These are phyloP conservation scores for Populus nigra DNA, from an alignment of 345 rosid species.

Conservation along the genomic window DNA sequence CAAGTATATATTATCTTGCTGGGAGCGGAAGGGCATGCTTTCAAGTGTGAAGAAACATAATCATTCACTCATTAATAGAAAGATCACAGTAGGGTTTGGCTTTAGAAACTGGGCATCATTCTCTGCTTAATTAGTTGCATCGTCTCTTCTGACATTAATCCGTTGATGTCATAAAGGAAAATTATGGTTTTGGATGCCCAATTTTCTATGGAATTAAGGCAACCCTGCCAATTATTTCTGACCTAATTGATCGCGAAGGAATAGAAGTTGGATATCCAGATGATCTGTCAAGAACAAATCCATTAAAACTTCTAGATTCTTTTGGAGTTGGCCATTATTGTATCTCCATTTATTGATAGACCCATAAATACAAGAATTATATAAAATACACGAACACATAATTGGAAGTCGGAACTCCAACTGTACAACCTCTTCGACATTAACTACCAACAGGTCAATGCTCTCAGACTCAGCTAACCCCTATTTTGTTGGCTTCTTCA, in stretches of 20 bases:
- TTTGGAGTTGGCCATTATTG: not conserved
- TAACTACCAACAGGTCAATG: conserved; percentile 15
- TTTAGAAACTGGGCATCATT: not conserved
- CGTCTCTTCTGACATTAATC: not conserved
- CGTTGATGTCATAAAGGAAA: not conserved
- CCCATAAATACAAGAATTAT: conserved; percentile 1
- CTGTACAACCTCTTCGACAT: conserved; percentile 12
- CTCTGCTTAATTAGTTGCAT: not conserved
- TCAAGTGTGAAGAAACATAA: not conserved
- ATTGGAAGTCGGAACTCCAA: conserved; percentile 23
- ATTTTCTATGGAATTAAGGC: not conserved
- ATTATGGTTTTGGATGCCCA: not conserved
- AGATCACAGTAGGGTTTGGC: not conserved
- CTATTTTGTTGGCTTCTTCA: not conserved
- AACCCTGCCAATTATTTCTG: not conserved
- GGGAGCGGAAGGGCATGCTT: not conserved
- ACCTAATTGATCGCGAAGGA: not conserved
- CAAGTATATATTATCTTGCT: not conserved
- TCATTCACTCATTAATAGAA: not conserved
- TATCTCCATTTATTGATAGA: not conserved
- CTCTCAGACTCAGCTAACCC: conserved; percentile 4
- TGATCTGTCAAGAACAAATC: not conserved
- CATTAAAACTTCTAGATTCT: conserved; percentile 1
- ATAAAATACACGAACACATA: not conserved
- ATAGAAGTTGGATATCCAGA: not conserved